Evolutionary conservation across 257 asterid species (phyloP).

Genomic region (Penstemon eatonii): DNA sequence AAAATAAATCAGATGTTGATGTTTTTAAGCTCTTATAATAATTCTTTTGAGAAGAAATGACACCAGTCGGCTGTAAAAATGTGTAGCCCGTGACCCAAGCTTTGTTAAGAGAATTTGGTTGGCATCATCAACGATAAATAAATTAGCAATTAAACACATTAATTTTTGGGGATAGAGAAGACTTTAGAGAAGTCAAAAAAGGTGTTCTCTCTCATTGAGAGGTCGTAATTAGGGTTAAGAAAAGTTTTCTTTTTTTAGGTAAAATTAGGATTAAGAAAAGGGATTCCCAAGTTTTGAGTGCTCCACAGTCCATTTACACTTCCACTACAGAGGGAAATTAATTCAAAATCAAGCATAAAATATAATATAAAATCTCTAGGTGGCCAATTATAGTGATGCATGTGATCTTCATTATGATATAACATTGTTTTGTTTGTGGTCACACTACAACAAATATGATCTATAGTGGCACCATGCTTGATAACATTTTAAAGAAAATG

Average conservation of each 20-base stretch:
- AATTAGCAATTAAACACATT: slow-evolving; percentile 36
- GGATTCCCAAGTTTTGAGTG: slow-evolving; percentile 30
- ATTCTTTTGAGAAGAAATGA: no score
- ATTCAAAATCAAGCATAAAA: slow-evolving; percentile 9
- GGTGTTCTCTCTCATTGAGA: slow-evolving; percentile 34
- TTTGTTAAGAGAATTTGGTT: slow-evolving; percentile 15
- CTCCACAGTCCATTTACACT: slow-evolving; percentile 38
- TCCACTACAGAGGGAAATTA: slow-evolving; percentile 30
- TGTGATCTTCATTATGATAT: slow-evolving; percentile 62
- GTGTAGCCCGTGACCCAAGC: slow-evolving; percentile 18
- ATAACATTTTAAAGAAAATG: no score
- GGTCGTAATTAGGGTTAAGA: slow-evolving; percentile 41
- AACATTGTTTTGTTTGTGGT: slow-evolving; percentile 71
- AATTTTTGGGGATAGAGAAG: slow-evolving; percentile 34
- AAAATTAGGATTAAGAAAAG: slow-evolving; percentile 41
- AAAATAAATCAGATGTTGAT: no score
- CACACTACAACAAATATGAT: no score
- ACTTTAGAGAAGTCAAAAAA: slow-evolving; percentile 41
- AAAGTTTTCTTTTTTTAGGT: slow-evolving; percentile 29
- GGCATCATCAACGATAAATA: slow-evolving; percentile 25
- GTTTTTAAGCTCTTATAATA: no score
- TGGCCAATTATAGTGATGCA: slow-evolving; percentile 45
- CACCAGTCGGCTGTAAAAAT: no score
- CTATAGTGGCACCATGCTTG: no score
- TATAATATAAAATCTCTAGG: slow-evolving; percentile 9